A percentile compares a stretch with the other conserved stretches of the same genome.
These are phyloP conservation scores for Bipolaris zeicola DNA, from an alignment of 2,329 filamentous ascomycete genomes.

Conservation along the genomic window DNA sequence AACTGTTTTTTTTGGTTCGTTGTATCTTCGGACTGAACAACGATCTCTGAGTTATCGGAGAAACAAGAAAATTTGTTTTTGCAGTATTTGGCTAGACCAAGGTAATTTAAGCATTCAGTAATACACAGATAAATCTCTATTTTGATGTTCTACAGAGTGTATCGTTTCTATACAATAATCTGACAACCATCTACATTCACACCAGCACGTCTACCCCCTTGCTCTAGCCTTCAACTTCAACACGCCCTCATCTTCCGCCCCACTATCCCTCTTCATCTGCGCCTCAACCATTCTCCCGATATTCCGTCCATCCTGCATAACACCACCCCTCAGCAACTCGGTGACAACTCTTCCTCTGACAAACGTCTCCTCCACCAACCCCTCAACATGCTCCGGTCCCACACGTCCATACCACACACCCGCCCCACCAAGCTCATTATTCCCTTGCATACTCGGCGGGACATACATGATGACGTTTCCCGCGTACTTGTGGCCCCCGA, in stretches of 20 bases:
- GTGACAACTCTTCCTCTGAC: slow-evolving; percentile 68
- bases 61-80: too few species aligned
- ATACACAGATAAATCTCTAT: neutral
- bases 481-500: slow-evolving; percentile 84
- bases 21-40: too few species aligned
- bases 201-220: neutral
- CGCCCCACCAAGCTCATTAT: slow-evolving; percentile 70
- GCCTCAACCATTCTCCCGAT: slow-evolving; percentile 39
- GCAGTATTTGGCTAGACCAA: too few species aligned
- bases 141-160: neutral
- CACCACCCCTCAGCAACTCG: slow-evolving; percentile 74
- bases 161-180: too few species aligned
- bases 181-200: neutral
- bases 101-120: too few species aligned
- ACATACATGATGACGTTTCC: slow-evolving; percentile 84
- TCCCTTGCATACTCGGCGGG: slow-evolving; percentile 58
- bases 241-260: slow-evolving; percentile 32
- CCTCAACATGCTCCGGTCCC: slow-evolving; percentile 75
- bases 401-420: slow-evolving; percentile 85
- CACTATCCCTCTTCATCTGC: slow-evolving; percentile 35
- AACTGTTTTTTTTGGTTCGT: too few species aligned
- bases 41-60: too few species aligned
- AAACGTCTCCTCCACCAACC: slow-evolving; percentile 74
- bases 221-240: slow-evolving; percentile 30
- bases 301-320: slow-evolving; percentile 47